Evolutionary conservation across 176 grass and related monocot species (phyloP).

Genomic region (Canna indica): DNA sequence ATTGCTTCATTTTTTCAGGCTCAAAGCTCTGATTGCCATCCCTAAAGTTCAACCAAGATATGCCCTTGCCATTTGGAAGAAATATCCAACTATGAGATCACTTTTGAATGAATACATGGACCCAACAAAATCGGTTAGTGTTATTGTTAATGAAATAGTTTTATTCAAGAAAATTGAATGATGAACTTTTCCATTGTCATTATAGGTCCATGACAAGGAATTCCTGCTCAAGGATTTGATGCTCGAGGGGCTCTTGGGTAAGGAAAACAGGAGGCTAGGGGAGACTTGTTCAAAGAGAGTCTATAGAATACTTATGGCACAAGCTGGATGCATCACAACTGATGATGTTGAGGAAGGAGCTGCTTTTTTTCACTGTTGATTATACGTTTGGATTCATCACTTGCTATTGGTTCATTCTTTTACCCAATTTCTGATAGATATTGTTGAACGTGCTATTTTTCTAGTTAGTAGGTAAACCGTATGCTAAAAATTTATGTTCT

Average conservation of each 20-base stretch:
- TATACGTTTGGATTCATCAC: background rate
- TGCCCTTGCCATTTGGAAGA: constrained; percentile 65
- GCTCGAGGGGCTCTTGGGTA: constrained; percentile 35
- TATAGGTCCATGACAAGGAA: constrained; percentile 62
- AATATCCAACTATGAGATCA: constrained; percentile 72
- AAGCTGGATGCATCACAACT: constrained; percentile 35
- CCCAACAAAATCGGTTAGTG: constrained; percentile 57
- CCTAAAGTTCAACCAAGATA: constrained; percentile 47
- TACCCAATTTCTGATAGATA: too few relatives aligned
- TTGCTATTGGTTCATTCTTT: too few relatives aligned
- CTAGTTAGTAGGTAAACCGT: too few relatives aligned
- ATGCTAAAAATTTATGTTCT: too few relatives aligned
- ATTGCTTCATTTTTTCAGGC: constrained; percentile 27
- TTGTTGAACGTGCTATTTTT: too few relatives aligned
- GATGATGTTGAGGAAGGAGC: constrained; percentile 40
- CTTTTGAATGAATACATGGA: constrained; percentile 86
- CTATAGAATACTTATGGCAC: constrained; percentile 65
- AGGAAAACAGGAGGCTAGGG: constrained; percentile 49
- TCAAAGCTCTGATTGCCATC: constrained; percentile 79
- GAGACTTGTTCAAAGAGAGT: constrained; percentile 52
- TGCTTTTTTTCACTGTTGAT: constrained; percentile 23
- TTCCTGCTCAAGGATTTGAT: constrained; percentile 59
- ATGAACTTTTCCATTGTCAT: constrained; percentile 20
- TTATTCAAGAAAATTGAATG: background rate
- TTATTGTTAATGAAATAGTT: background rate